Conservation (phyloP, 108 stramenopile species). For the Tribonema minus region DNA sequence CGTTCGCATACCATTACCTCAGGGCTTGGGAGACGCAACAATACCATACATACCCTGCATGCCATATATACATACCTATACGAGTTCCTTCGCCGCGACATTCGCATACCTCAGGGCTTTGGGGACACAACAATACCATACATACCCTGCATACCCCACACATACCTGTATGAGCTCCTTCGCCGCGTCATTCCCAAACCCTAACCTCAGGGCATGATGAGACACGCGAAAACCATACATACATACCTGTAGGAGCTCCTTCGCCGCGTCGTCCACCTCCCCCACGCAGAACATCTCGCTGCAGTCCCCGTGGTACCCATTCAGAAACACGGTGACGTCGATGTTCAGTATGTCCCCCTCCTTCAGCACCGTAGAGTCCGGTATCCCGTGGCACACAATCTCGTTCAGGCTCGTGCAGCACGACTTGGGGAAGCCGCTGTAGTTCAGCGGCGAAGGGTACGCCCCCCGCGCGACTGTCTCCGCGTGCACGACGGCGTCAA, state of each 20-base stretch:
- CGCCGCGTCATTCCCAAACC: background rate
- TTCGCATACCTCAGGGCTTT: too few species aligned
- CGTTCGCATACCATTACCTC: too few species aligned
- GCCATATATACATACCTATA: too few species aligned
- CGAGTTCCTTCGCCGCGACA: too few species aligned
- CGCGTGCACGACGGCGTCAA: conserved; percentile 86
- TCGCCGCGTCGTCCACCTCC: conserved; percentile 70
- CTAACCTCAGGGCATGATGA: too few species aligned
- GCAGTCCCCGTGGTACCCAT: conserved; percentile 97
- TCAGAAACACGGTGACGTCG: conserved; percentile 82
- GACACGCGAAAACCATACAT: too few species aligned
- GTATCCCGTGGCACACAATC: conserved; percentile 98
- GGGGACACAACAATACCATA: too few species aligned
- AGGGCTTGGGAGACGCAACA: too few species aligned
- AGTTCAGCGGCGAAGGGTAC: conserved; percentile 95
- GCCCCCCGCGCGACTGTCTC: conserved; percentile 78
- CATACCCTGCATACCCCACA: background rate
- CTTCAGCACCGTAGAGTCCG: conserved; percentile 74
- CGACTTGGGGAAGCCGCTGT: conserved; percentile 90
- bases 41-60: background rate
- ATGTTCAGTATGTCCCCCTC: conserved; percentile 91
- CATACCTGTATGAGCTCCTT: background rate
- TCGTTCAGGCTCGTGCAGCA: conserved; percentile 58
- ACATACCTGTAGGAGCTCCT: conserved; percentile 68
- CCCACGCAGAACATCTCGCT: conserved; percentile 95